A percentile compares a stretch with the other conserved stretches of the same genome.
These are phyloP conservation scores for Solanum acaule DNA, from an alignment of 257 asterid genomes.

Conservation along the genomic window DNA sequence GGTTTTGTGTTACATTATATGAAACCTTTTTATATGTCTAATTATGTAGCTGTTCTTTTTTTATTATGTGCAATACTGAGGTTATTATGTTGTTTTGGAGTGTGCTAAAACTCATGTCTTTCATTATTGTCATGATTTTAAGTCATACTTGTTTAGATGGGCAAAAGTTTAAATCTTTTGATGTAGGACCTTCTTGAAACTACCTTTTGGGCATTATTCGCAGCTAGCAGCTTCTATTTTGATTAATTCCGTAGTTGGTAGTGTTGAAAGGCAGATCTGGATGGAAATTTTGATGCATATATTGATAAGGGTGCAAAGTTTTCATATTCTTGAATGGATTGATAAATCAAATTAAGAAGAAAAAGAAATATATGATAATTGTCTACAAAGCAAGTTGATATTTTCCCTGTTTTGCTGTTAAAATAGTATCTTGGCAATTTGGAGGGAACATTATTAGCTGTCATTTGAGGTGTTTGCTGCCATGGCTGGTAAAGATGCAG, in stretches of 20 bases:
- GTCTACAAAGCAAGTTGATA: neutral
- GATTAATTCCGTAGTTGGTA: neutral
- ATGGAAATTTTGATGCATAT: neutral
- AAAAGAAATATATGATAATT: neutral
- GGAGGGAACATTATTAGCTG: neutral
- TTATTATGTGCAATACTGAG: neutral
- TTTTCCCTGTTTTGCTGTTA: neutral
- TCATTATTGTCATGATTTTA: neutral
- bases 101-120: neutral
- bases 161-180: neutral
- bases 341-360: neutral
- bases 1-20: neutral
- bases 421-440: neutral
- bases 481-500: slow-evolving; percentile 2
- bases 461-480: neutral
- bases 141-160: neutral
- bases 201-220: neutral
- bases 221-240: neutral
- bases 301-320: neutral
- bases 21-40: neutral
- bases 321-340: neutral
- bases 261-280: neutral
- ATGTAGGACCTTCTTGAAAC: neutral
- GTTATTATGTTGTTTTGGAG: neutral
- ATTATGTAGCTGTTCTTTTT: neutral